Base-by-base conservation (phyloP, 1,139 yeast genomes). In the Suhomyces wounanorum region DNA sequence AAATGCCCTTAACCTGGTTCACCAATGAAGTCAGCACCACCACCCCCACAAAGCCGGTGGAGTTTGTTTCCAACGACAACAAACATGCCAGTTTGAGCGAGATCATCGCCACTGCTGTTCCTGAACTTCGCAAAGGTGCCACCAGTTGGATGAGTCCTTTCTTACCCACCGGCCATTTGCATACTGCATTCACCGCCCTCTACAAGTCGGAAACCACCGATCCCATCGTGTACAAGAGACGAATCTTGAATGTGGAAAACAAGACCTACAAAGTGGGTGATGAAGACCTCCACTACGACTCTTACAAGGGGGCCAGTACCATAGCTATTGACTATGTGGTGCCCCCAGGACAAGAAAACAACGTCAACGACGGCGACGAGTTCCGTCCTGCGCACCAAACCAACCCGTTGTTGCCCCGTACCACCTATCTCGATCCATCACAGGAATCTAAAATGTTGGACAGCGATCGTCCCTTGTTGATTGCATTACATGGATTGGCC, bases 401-500 rank as follows among this genome's bases (percentile, higher is more conserved):
- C n/a, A 56, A 61, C 52, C 66, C 65, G 11, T 63, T 78, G 17
- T 82, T 82, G 2, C 77, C 78, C 5, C 62, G 81, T 45, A 78
- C 82, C 0, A 68, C 69, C 53, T 78, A 65, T 59, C 58, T 72
- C 51, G 66, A 75, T 50, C 77, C 77, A 0, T 52, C 58, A 4
- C 53, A 59, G 16, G 82, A 77, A 48, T 60, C 65, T 14, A 64
- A 63, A 11, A 51, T 61, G 9, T 54, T 73, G 39, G 52, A 64
- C 3, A 67, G 65, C 28, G 81, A 79, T 55, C 75, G 69, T 55
- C 87, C 87, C 0, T 69, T 83, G 58, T 63, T 83, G 21, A 69
- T 83, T 46, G 79, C 81, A 1, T 64, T 81, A 40, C 88, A 83
- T 63, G 88, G 88, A 2, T 70, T 83, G 43, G 77, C 85, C 10